phyloP scores from a whole-genome alignment of 2,329 filamentous ascomycete genomes.

The Ciborinia camelliae region DNA sequence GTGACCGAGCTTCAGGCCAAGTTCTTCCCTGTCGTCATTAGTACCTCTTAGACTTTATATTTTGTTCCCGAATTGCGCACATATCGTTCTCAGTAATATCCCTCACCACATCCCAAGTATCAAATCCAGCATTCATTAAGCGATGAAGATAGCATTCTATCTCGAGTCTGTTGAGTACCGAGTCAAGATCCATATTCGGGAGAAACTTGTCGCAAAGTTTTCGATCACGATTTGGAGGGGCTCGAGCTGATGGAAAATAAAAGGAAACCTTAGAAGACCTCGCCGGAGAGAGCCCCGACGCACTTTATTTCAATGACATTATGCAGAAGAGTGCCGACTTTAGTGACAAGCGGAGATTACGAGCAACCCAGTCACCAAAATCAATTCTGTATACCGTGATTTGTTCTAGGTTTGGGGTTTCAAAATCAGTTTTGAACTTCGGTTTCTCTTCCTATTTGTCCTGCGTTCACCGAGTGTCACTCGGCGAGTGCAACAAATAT shows the following conservation, averaged over 20 bases:
- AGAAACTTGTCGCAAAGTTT: neutral
- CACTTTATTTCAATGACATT: neutral
- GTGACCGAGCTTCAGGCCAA: constrained; percentile 10
- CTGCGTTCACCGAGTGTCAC: neutral
- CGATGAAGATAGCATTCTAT: constrained; percentile 5
- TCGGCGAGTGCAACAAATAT: neutral
- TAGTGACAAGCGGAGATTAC: neutral
- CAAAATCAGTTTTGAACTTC: neutral
- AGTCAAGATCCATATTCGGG: neutral
- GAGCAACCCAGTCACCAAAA: neutral
- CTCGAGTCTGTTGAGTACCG: neutral
- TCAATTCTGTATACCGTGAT: neutral
- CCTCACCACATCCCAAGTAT: constrained; percentile 13
- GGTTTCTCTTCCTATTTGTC: neutral
- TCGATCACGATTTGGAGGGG: neutral
- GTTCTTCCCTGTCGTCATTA: constrained; percentile 4
- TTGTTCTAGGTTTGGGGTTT: neutral
- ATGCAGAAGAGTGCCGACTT: neutral
- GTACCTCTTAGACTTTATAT: neutral
- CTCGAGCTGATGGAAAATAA: neutral
- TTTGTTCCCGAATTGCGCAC: neutral
- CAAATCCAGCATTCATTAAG: constrained; percentile 11
- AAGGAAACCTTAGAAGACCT: neutral
- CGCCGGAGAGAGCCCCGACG: neutral
- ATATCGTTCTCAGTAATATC: constrained; percentile 17